Percentiles rank a stretch among this genome's conserved stretches.
phyloP scores from a whole-genome alignment of 169 alveolate species.

The Babesia bigemina region DNA sequence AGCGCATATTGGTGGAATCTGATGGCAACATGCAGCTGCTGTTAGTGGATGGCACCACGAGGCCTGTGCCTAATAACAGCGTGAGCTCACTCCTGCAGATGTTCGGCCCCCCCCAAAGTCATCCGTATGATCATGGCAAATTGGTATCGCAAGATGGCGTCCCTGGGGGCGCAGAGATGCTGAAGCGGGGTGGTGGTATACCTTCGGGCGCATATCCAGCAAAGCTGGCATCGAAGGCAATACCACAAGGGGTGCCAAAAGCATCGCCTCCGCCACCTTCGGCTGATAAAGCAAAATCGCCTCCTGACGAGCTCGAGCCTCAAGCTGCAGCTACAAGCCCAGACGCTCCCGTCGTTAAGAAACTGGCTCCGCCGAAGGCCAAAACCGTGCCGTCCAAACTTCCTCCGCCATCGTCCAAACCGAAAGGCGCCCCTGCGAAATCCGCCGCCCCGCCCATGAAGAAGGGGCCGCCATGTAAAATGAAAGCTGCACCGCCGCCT shows the following conservation, averaged over 20 bases:
- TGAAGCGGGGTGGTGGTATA: not conserved
- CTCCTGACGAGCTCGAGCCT: not conserved
- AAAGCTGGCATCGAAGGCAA: not conserved
- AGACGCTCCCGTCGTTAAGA: not conserved
- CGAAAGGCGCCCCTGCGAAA: slow-evolving; percentile 10
- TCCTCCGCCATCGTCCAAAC: slow-evolving; percentile 7
- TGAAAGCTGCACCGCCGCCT: slow-evolving; percentile 38
- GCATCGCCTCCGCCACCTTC: not conserved
- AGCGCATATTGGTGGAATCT: not conserved
- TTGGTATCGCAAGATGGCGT: not conserved
- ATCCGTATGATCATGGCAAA: not conserved
- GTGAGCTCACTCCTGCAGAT: slow-evolving; percentile 33
- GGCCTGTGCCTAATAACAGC: slow-evolving; percentile 14
- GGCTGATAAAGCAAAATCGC: not conserved
- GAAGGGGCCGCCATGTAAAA: slow-evolving; percentile 28
- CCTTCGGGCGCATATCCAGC: not conserved
- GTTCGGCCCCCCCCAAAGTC: slow-evolving; percentile 18
- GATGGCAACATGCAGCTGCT: slow-evolving; percentile 36
- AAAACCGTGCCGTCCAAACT: not conserved
- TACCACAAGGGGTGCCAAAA: not conserved
- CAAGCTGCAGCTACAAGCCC: not conserved
- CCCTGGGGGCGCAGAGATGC: not conserved
- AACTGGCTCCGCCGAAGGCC: not conserved
- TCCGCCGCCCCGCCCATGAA: slow-evolving; percentile 12
- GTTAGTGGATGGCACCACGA: slow-evolving; percentile 20